phyloP scores from a whole-genome alignment of 768 basidiomycete genomes.

The Lyophyllum decastes region DNA sequence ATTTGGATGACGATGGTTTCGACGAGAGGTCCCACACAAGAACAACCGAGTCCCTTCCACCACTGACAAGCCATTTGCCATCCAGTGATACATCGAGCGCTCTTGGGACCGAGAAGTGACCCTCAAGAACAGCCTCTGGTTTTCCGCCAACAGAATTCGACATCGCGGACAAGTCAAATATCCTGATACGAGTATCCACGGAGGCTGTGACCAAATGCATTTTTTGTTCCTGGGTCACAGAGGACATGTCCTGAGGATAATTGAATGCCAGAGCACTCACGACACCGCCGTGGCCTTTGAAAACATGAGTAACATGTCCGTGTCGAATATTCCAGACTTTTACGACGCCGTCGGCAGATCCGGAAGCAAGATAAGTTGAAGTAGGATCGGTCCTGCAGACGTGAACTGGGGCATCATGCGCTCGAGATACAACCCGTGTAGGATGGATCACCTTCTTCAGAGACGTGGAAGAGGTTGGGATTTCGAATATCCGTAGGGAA shows the following conservation, averaged over 20 bases:
- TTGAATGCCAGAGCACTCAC: conserved; percentile 89
- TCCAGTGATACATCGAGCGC: conserved; percentile 85
- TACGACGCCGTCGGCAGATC: conserved; percentile 93
- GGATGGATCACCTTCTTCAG: conserved; percentile 60
- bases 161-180: conserved; percentile 83
- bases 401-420: conserved; percentile 94
- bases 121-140: conserved; percentile 84
- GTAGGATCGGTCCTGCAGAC: conserved; percentile 84
- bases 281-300: conserved; percentile 97
- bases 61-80: conserved; percentile 88
- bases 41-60: conserved; percentile 91
- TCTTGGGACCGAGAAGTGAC: conserved; percentile 92
- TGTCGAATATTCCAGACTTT: conserved; percentile 94
- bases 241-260: conserved; percentile 64
- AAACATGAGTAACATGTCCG: conserved; percentile 91
- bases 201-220: conserved; percentile 91
- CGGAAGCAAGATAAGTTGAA: conserved; percentile 90
- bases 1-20: conserved; percentile 22
- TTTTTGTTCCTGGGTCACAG: conserved; percentile 43
- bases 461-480: conserved; percentile 53
- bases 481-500: conserved; percentile 80
- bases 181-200: conserved; percentile 88
- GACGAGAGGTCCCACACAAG: conserved; percentile 85
- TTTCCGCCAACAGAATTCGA: conserved; percentile 58
- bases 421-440: conserved; percentile 73